A percentile compares a stretch with the other conserved stretches of the same genome.
Conservation (phyloP, 495 filamentous ascomycete genomes). For the Podospora fimiseda region DNA sequence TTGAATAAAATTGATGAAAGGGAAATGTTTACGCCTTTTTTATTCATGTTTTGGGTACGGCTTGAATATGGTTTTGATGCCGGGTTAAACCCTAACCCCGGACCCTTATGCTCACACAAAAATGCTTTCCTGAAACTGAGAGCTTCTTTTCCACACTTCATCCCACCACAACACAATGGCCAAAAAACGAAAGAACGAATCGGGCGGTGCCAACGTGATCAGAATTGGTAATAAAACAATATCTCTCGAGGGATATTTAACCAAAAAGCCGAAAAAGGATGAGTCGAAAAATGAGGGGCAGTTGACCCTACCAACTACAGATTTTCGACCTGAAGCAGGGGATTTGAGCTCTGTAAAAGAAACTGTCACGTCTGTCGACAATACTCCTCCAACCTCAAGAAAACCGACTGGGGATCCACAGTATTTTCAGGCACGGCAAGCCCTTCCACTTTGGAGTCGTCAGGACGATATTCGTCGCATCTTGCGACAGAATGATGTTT, state of each 20-base stretch:
- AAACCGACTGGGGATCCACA: slow-evolving; percentile 23
- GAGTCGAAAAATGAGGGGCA: slow-evolving; percentile 1
- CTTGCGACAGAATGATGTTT: slow-evolving; percentile 63
- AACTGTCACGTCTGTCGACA: neutral
- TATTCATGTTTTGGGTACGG: too few relatives aligned
- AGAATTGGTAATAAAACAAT: slow-evolving; percentile 36
- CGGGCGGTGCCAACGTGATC: slow-evolving; percentile 15
- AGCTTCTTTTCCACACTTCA: too few relatives aligned
- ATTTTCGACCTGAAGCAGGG: too few relatives aligned
- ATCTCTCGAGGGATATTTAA: slow-evolving; percentile 36
- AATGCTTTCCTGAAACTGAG: too few relatives aligned
- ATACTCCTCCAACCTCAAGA: neutral
- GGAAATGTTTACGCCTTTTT: too few relatives aligned
- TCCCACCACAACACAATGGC: too few relatives aligned
- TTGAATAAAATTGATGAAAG: too few relatives aligned
- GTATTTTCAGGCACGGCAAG: slow-evolving; percentile 40
- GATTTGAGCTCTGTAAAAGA: neutral
- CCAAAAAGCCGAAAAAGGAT: slow-evolving; percentile 26
- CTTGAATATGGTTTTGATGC: too few relatives aligned
- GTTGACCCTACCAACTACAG: neutral
- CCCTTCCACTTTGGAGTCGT: slow-evolving; percentile 75
- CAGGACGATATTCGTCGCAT: slow-evolving; percentile 60
- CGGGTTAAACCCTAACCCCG: too few relatives aligned
- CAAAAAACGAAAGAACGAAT: slow-evolving; percentile 20
- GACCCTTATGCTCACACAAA: too few relatives aligned